These are phyloP conservation scores for Coccomyxa sp. DNA, from an alignment of 139 green algal species.

Conservation along the genomic window DNA sequence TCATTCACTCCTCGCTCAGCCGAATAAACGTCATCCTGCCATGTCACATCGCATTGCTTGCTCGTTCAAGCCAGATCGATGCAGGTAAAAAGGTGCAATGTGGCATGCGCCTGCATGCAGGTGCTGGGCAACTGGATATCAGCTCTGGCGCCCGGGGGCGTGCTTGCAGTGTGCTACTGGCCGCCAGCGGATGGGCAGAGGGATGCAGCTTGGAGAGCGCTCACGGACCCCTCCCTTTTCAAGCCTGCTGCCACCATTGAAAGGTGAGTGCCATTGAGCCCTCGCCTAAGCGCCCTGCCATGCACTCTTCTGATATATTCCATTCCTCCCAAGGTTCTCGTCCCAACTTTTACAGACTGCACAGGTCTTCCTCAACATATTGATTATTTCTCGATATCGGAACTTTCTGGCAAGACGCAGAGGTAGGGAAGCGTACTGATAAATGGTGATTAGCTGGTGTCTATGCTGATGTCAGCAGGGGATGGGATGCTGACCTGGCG, in stretches of 20 bases:
- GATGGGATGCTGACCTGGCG: background rate
- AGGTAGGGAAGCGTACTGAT: no score
- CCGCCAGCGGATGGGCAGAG: background rate
- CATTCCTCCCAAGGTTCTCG: no score
- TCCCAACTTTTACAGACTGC: no score
- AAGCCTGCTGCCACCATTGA: background rate
- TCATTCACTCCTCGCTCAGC: background rate
- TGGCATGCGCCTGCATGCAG: background rate
- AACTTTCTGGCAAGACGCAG: no score
- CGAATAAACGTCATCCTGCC: background rate
- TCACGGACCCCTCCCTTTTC: background rate
- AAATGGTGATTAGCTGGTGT: no score
- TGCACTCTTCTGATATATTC: no score
- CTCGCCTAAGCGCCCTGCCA: no score
- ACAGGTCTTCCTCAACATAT: no score
- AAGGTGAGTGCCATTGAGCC: no score
- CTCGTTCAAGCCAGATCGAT: background rate
- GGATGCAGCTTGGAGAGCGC: background rate
- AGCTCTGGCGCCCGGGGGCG: background rate
- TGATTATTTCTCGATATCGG: no score
- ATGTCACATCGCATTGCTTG: background rate
- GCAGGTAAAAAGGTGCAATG: background rate
- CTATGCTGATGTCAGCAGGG: background rate
- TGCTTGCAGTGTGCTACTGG: background rate
- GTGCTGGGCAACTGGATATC: background rate